phyloP scores from a whole-genome alignment of 2,329 filamentous ascomycete genomes.

The Ascosphaera aggregata region DNA sequence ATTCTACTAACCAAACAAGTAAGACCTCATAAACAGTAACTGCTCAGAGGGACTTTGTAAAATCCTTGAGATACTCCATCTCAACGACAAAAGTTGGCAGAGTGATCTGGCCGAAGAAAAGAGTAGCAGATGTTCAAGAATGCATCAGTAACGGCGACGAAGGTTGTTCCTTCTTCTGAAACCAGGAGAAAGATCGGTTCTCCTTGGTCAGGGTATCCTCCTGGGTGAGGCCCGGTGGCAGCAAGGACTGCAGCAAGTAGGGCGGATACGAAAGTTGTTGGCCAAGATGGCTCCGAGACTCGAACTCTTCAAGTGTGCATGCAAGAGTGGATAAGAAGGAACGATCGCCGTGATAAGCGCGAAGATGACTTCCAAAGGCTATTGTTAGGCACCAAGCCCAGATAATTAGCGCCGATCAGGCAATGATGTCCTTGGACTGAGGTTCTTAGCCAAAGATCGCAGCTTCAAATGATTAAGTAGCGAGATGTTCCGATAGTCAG shows the following conservation, averaged over 20 bases:
- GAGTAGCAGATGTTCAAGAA: slow-evolving; percentile 94
- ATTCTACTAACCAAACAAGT: slow-evolving; percentile 62
- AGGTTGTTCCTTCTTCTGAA: slow-evolving; percentile 47
- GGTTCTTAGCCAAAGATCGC: no score
- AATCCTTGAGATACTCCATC: slow-evolving; percentile 62
- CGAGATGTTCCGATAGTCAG: no score
- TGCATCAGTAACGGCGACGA: slow-evolving; percentile 60
- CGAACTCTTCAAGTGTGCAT: slow-evolving; percentile 55
- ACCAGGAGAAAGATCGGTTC: slow-evolving; percentile 44
- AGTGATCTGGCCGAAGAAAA: slow-evolving; percentile 87
- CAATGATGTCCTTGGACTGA: slow-evolving; percentile 51
- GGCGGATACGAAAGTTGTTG: slow-evolving; percentile 65
- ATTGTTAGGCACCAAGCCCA: slow-evolving; percentile 65
- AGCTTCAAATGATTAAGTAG: no score
- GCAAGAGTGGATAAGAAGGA: slow-evolving; percentile 58
- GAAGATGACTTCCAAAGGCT: slow-evolving; percentile 55
- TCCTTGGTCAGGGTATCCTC: slow-evolving; percentile 31
- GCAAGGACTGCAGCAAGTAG: slow-evolving; percentile 65
- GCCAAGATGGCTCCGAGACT: slow-evolving; percentile 61
- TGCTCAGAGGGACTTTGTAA: slow-evolving; percentile 78
- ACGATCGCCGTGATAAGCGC: slow-evolving; percentile 49
- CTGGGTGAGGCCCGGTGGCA: slow-evolving; percentile 50
- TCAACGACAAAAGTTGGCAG: slow-evolving; percentile 88
- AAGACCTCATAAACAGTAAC: slow-evolving; percentile 77
- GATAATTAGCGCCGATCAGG: slow-evolving; percentile 61